phyloP scores from a whole-genome alignment of 345 rosid species.

The Iberis pinnata region DNA sequence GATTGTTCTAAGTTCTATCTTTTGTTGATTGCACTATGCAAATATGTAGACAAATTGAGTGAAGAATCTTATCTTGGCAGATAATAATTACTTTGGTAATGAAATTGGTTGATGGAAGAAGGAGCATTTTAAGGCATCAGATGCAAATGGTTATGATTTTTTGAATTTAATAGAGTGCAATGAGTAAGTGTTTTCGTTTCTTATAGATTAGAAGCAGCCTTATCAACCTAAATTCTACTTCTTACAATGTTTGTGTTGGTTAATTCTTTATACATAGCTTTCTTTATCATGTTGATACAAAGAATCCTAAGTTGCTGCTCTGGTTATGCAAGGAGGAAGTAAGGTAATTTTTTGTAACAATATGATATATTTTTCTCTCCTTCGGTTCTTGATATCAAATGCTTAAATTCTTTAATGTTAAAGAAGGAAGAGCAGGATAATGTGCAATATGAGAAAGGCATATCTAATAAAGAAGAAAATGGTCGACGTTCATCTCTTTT shows the following conservation, averaged over 20 bases:
- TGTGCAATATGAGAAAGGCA: too few species aligned
- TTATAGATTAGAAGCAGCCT: neutral
- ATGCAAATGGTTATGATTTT: constrained; percentile 83
- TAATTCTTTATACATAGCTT: constrained; percentile 45
- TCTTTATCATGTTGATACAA: constrained; percentile 94
- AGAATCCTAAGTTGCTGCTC: constrained; percentile 57
- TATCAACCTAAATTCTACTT: neutral
- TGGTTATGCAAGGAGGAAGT: constrained; percentile 78
- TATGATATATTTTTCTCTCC: neutral
- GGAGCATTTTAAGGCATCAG: constrained; percentile 95
- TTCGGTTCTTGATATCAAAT: neutral
- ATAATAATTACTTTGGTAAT: constrained; percentile 55
- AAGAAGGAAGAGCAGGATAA: too few species aligned
- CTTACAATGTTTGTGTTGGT: constrained; percentile 11
- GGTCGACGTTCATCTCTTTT: too few species aligned
- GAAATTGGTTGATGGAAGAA: constrained; percentile 99
- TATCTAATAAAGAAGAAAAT: too few species aligned
- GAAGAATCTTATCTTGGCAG: constrained; percentile 29
- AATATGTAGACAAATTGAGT: neutral
- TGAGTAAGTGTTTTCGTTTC: constrained; percentile 67
- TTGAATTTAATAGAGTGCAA: constrained; percentile 85
- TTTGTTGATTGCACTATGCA: too few species aligned
- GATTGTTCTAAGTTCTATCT: too few species aligned
- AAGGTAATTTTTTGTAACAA: neutral
- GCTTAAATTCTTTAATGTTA: too few species aligned